phyloP scores from a whole-genome alignment of 768 basidiomycete genomes.

The Dendrothele bispora region DNA sequence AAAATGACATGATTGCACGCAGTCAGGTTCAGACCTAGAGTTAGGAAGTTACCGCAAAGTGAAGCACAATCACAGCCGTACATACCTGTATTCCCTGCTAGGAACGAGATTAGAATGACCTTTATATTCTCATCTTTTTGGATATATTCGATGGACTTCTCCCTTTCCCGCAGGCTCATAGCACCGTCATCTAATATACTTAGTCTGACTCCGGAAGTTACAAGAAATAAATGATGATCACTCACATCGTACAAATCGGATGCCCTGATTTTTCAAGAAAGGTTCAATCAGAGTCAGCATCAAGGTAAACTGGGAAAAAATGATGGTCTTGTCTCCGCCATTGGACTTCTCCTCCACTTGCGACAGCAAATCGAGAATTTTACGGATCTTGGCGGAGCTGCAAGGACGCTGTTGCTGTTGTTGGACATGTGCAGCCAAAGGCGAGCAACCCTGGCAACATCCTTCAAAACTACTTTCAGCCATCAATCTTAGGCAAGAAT shows the following conservation, averaged over 20 bases:
- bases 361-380: constrained; percentile 70
- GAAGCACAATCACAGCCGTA: constrained; percentile 7
- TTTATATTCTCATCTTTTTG: constrained; percentile 52
- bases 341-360: constrained; percentile 61
- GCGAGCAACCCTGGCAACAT: constrained; percentile 61
- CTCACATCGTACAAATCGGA: constrained; percentile 87
- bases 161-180: constrained; percentile 77
- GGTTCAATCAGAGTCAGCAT: constrained; percentile 87
- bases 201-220: neutral
- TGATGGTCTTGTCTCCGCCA: constrained; percentile 85
- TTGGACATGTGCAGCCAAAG: constrained; percentile 49
- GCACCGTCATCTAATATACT: constrained; percentile 78
- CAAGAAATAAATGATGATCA: constrained; percentile 16
- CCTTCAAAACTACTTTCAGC: constrained; percentile 20
- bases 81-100: constrained; percentile 89
- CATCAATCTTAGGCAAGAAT: neutral
- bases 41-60: constrained; percentile 3
- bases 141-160: constrained; percentile 73
- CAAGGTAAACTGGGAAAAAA: constrained; percentile 92
- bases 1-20: constrained; percentile 94
- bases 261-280: constrained; percentile 67
- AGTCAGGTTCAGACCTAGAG: constrained; percentile 81
- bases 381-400: constrained; percentile 86
- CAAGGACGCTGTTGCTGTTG: constrained; percentile 55
- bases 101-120: constrained; percentile 94